Percentiles rank a stretch among this genome's conserved stretches.
phyloP scores from a whole-genome alignment of 495 filamentous ascomycete genomes.

The Trypethelium eluteriae region DNA sequence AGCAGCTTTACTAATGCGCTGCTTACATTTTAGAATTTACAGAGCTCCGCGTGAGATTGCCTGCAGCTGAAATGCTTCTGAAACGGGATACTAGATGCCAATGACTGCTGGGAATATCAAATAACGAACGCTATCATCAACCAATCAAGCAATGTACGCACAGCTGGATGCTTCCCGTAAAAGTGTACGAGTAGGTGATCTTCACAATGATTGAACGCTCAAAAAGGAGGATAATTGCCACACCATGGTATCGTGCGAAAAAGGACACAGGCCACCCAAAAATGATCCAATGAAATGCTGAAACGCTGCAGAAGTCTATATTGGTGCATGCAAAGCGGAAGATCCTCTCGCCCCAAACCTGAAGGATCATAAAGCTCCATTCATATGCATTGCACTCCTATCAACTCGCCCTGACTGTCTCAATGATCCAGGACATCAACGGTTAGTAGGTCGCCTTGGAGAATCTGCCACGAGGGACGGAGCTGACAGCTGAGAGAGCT shows the following conservation, averaged over 20 bases:
- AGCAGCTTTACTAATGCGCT: background rate
- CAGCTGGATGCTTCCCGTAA: background rate
- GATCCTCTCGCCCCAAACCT: background rate
- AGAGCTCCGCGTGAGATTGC: background rate
- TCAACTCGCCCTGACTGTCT: too few species aligned
- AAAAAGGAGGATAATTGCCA: slow-evolving; percentile 1
- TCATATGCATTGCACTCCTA: too few species aligned
- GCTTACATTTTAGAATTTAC: background rate
- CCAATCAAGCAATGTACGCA: background rate
- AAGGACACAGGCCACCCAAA: slow-evolving; percentile 4
- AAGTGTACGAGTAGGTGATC: background rate
- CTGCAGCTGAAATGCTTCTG: background rate
- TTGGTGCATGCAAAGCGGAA: background rate
- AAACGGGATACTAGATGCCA: background rate
- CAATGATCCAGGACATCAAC: background rate
- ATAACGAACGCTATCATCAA: background rate
- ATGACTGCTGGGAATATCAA: background rate
- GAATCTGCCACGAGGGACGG: background rate
- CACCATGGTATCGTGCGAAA: slow-evolving; percentile 4
- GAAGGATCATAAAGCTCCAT: background rate
- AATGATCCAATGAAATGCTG: background rate
- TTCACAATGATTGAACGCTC: background rate
- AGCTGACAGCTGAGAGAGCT: background rate
- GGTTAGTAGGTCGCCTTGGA: background rate
- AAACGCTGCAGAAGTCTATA: background rate